Conservation (phyloP, 192 early-diverging fungal species). For the Entophlyctis luteolus region DNA sequence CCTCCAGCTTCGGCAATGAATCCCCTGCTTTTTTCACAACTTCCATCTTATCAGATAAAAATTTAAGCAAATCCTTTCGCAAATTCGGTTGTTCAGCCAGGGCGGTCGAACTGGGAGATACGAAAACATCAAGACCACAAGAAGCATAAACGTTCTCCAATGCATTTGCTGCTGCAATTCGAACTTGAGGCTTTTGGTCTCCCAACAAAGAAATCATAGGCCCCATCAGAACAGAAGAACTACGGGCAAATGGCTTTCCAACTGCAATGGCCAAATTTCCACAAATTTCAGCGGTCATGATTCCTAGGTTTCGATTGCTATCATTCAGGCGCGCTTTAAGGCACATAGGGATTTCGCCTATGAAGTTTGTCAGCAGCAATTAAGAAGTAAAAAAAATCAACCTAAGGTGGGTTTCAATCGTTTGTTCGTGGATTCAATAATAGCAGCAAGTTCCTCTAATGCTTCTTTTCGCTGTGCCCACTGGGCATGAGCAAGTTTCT, state of each 20-base stretch:
- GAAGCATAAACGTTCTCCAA: slow-evolving; percentile 70
- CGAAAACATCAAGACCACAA: slow-evolving; percentile 64
- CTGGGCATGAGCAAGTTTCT: slow-evolving; percentile 72
- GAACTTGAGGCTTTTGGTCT: slow-evolving; percentile 88
- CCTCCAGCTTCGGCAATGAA: slow-evolving; percentile 55
- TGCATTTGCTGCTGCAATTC: slow-evolving; percentile 68
- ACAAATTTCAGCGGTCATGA: slow-evolving; percentile 75
- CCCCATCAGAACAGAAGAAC: slow-evolving; percentile 64
- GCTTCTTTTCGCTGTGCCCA: slow-evolving; percentile 95
- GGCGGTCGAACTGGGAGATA: slow-evolving; percentile 60
- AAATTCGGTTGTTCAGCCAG: slow-evolving; percentile 82
- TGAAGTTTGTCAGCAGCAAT: slow-evolving; percentile 13
- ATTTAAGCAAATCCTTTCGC: slow-evolving; percentile 82
- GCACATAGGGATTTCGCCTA: slow-evolving; percentile 67
- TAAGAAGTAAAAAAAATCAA: neutral
- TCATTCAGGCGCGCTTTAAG: slow-evolving; percentile 83
- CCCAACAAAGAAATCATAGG: slow-evolving; percentile 71
- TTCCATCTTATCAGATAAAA: slow-evolving; percentile 66
- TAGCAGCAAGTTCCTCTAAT: slow-evolving; percentile 72
- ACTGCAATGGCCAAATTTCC: slow-evolving; percentile 72
- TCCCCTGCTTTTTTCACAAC: slow-evolving; percentile 33
- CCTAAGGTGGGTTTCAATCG: slow-evolving; percentile 76
- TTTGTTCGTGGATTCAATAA: slow-evolving; percentile 75
- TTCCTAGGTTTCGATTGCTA: slow-evolving; percentile 85
- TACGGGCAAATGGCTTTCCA: slow-evolving; percentile 80